Evolutionary conservation across 2,329 filamentous ascomycete species (phyloP), one percentile per base, ranked within the genome.

Genomic region (Thelonectria blattea): DNA sequence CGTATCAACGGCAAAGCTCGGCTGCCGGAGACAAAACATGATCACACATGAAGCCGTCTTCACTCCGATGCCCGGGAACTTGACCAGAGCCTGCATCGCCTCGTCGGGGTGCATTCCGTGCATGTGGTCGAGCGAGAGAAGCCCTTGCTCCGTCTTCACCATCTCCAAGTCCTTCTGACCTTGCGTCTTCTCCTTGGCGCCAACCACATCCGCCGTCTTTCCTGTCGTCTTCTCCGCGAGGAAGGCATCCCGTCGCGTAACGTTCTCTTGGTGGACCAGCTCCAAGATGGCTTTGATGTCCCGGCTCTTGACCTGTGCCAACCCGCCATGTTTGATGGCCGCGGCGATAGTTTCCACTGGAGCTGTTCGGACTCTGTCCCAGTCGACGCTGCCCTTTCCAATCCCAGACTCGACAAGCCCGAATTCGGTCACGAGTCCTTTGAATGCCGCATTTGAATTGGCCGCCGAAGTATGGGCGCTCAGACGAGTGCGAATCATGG

Each of bases 271-370:
- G 24, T 71, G 62, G 5, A 71, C 68, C 32, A 69, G 47, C 30
- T 68, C 68, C 22, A 71, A 45, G 14, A 71, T 71, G 15, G 62
- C 61, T 37, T 71, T 71, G 51, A 71, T 71, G 41, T 71, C 68
- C 42, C 65, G 66, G 9, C 68, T 69, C 52, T 71, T 71, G 27
- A 66, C 64, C 43, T 70, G 66, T 22, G 68, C 68, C 41, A 71
- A 45, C 5, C 68, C 68, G 1, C 87, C 87, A 63, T 90, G 88
- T 11, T 78, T 77, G 14, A 91, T 83, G 0, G 88, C 84, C 5
- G 80, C 73, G 1, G 80, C 77, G 0, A 91, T 80, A 18, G 91
- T 89, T 4, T 72, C 63, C 24, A 71, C 52, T 2, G 68, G 63
- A 14, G 68, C 68, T 10, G 42, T 51, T 43, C 68, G 68, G 14